Conservation (phyloP, 257 asterid species). For the Forsythia viridissima region DNA sequence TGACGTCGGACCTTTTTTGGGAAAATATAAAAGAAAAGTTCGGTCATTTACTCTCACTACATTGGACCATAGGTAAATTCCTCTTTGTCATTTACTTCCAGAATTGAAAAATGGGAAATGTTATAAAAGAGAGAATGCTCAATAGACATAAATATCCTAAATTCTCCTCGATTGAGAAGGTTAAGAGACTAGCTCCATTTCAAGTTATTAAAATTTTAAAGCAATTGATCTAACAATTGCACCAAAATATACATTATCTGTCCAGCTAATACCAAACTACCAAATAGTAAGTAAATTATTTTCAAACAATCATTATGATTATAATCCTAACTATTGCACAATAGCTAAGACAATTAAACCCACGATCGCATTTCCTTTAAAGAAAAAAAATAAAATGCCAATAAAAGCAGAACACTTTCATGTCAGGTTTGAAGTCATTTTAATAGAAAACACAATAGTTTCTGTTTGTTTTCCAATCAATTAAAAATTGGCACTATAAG, state of each 20-base stretch:
- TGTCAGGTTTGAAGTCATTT: not conserved
- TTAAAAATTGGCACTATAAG: not conserved
- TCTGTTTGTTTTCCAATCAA: not conserved
- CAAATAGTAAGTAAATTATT: too few species aligned
- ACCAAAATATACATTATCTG: not conserved
- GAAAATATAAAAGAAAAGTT: not conserved
- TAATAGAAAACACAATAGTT: not conserved
- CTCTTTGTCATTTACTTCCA: not conserved
- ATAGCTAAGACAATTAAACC: not conserved
- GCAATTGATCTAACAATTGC: not conserved
- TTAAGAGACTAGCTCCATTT: not conserved
- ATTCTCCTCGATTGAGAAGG: not conserved
- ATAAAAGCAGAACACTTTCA: not conserved
- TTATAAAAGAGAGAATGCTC: not conserved
- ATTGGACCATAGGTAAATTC: not conserved
- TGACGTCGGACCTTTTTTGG: not conserved
- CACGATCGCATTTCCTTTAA: not conserved
- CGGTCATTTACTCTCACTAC: not conserved
- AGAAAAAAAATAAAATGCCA: not conserved
- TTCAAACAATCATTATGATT: not conserved
- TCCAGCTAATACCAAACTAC: too few species aligned
- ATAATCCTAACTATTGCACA: too few species aligned
- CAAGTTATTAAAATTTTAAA: not conserved
- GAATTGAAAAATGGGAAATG: not conserved
- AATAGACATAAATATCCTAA: not conserved